Base-by-base conservation (phyloP, 2,329 filamentous ascomycete genomes). In the Colletotrichum euphorbiae region DNA sequence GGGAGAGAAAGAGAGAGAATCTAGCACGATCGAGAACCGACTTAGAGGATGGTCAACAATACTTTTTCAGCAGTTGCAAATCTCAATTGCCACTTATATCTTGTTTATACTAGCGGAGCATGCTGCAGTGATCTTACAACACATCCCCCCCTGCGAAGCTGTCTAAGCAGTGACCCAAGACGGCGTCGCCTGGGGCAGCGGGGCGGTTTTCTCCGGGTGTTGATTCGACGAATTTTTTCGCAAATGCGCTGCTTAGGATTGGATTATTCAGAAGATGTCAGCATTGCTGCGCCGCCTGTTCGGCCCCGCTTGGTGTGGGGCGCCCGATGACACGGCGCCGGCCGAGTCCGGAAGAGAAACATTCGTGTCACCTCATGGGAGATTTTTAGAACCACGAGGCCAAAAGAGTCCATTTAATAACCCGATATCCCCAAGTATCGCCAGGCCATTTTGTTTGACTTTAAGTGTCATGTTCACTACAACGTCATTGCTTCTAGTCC, bases 261-360 rank as follows among this genome's bases (percentile, higher is more conserved):
- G 65, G 69, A 70, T 70, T 70, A 70, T 70, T 70, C 69, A 70
- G 69, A 70, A 66, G 67, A 60, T 70, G 69, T 68, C 69, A 70
- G 60, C 52, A 42, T 43, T 17, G 11, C 8, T 13, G 4, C 6
- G 13, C 61, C 61, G 33, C 40, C 15, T 19, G 31, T 42, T 42
- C 38, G 38, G 51, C 40, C 46, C 64, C 48, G 9, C 19, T 4
- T n/a, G 2, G 9, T 28, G 21, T 31, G 46, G 24, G 46, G 3
- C 24, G 43, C 43, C n/a, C 8, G n/a, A 9, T 46, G 43, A 24
- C 43, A 13, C 42, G 13, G 15, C 15, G 11, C 36, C 36, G 36
- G 36, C 36, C 36, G 11, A 12, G 13, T 11, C 36, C 36, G 36
- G 36, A 28, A 28, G 11, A 15, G 36, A 11, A 38, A 38, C 36